Conservation (phyloP, 306 rosid genomes). For the Quercus dentata region DNA sequence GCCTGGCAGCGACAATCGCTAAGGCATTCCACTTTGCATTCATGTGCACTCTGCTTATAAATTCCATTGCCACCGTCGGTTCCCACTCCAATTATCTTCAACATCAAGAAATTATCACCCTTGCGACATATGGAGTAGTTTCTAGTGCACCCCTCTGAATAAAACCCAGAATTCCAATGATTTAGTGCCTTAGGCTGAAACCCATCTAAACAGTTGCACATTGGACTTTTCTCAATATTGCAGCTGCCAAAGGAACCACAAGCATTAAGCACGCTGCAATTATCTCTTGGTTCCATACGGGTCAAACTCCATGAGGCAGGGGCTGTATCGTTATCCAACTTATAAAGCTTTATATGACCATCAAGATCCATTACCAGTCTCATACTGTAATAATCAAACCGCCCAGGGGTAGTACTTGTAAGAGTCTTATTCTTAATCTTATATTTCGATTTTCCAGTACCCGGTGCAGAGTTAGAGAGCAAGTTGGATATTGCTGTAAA, state of each 20-base stretch:
- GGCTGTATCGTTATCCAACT: background rate
- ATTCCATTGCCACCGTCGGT: accelerated
- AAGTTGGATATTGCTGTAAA: too few relatives aligned
- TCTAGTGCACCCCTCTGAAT: background rate
- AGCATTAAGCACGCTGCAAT: background rate
- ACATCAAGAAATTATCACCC: background rate
- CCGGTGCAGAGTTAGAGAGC: too few relatives aligned
- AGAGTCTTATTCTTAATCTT: too few relatives aligned
- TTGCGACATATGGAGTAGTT: too few relatives aligned
- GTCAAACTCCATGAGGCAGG: accelerated
- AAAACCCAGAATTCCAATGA: background rate
- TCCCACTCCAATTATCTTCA: background rate
- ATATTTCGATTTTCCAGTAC: too few relatives aligned
- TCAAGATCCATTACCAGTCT: constrained; percentile 21
- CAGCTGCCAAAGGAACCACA: constrained; percentile 18
- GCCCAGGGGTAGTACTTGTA: too few relatives aligned
- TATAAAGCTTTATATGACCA: constrained; percentile 10
- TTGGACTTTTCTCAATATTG: background rate
- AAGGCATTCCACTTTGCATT: background rate
- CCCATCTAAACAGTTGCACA: constrained; percentile 17
- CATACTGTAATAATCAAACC: background rate
- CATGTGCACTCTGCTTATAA: background rate
- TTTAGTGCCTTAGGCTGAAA: background rate
- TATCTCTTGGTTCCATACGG: constrained; percentile 12
- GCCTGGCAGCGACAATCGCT: background rate